Evolutionary conservation across 1,284 basidiomycete species (phyloP), one percentile per base, ranked within the genome.

Genomic region (Tilletia indica): DNA sequence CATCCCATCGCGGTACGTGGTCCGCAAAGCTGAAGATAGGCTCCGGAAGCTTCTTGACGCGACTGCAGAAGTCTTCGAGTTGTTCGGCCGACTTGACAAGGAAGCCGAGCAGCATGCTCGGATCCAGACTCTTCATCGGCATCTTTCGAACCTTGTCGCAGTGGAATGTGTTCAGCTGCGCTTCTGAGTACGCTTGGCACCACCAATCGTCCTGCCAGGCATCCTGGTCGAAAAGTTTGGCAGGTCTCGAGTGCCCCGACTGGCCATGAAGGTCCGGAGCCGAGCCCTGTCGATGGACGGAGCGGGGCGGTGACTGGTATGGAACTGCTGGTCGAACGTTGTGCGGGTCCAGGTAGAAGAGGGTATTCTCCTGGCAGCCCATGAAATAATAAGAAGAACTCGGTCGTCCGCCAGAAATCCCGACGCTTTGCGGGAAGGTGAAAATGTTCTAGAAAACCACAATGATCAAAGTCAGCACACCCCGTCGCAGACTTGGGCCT

Each of bases 341-440:
- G 83, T 98, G 96, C 0, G 96, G 96, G 84, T 99, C 96, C 67
- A 98, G 91, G 83, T 98, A 99, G 85, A 97, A 96, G 38, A 83
- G 76, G 47, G 75, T 75, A 34, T 78, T 76, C 45, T 90, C 91
- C 83, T 98, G 96, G 0, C 90, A 89, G 14, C 94, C 96, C 68
- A 98, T 92, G 84, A 99, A 99, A 86, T 98, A 99, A 85, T 97
- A 98, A 0, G 94, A 97, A 0, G 93, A 96, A 31, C 92, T 92
- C 0, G 96, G 96, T 38, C 95, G 89, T 2, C 96, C 96, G 63
- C 96, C 96, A 0, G 95, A 93, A 73, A 98, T 97, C 61, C 96
- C 96, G 51, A 97, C 92, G 2, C 91, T 93, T 86, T 97, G 96
- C 0, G 95, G 94, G 85, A 95, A 93, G 0, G 91, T 92, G 85